These are phyloP conservation scores for Capillidium rhysosporum DNA, from an alignment of 371 early-diverging fungal species.

Conservation along the genomic window DNA sequence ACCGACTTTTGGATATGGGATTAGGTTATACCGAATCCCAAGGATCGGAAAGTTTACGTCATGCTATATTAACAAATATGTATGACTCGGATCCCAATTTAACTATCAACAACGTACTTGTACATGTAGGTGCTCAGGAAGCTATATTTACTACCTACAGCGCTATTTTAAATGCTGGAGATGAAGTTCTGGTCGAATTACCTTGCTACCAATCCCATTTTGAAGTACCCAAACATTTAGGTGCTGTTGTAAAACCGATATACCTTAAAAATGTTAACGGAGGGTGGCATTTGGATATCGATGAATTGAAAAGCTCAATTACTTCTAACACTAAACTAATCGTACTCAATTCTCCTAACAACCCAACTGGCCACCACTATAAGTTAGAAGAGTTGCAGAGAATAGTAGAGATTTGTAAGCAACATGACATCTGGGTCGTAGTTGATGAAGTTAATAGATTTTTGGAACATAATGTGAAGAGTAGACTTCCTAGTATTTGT, in stretches of 20 bases:
- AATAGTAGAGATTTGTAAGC: background rate
- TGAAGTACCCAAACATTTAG: background rate
- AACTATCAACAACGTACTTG: background rate
- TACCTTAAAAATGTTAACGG: background rate
- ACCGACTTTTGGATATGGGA: background rate
- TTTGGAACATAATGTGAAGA: background rate
- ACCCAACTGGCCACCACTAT: background rate
- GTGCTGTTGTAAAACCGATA: background rate
- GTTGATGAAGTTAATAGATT: background rate
- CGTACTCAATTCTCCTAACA: background rate
- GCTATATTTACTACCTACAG: background rate
- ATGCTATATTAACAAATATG: background rate
- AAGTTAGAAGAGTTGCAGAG: background rate
- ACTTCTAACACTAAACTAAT: background rate
- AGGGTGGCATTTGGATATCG: background rate
- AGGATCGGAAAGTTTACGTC: background rate
- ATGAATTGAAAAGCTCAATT: background rate
- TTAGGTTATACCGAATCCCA: background rate
- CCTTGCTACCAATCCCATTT: background rate
- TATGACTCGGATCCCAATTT: background rate
- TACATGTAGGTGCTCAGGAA: conserved; percentile 1
- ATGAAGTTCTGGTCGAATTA: background rate
- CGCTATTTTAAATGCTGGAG: background rate
- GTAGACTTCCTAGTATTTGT: background rate
- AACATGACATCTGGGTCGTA: background rate